Evolutionary conservation across 2,329 filamentous ascomycete species (phyloP).

Genomic region (Mycocentrospora acerina): DNA sequence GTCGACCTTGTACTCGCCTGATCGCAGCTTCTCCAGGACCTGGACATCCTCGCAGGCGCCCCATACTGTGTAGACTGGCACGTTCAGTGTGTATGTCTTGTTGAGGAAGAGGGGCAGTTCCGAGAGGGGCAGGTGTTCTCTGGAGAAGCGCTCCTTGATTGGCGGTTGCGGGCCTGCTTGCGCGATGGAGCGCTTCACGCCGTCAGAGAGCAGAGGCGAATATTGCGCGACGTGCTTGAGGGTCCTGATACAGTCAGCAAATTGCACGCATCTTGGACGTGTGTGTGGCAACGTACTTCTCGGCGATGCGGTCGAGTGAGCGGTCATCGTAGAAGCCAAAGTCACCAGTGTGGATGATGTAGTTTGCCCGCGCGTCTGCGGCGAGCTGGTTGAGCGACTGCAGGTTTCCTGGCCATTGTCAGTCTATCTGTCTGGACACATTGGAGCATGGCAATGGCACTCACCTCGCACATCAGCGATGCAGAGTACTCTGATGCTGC

Average conservation of each 20-base stretch:
- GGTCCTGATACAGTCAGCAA: slow-evolving; percentile 61
- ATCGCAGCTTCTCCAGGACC: slow-evolving; percentile 95
- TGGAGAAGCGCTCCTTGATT: slow-evolving; percentile 81
- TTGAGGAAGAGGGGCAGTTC: slow-evolving; percentile 87
- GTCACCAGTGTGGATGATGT: slow-evolving; percentile 98
- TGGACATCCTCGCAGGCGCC: slow-evolving; percentile 98
- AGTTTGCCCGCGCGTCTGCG: slow-evolving; percentile 89
- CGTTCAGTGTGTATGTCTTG: slow-evolving; percentile 86
- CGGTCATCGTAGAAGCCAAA: slow-evolving; percentile 99
- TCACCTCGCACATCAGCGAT: slow-evolving; percentile 56
- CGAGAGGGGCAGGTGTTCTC: slow-evolving; percentile 84
- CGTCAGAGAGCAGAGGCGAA: slow-evolving; percentile 86
- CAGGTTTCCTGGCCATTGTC: slow-evolving; percentile 72
- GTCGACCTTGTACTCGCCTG: slow-evolving; percentile 94
- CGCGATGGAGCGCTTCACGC: slow-evolving; percentile 66
- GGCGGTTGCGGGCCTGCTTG: slow-evolving; percentile 64
- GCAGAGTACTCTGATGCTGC: slow-evolving; percentile 52
- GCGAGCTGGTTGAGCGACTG: slow-evolving; percentile 95
- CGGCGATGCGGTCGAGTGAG: slow-evolving; percentile 93
- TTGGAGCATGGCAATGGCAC: slow-evolving; percentile 1
- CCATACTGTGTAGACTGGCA: slow-evolving; percentile 98
- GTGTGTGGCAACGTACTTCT: slow-evolving; percentile 69
- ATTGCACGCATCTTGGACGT: slow-evolving; percentile 2
- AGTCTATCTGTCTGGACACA: slow-evolving; percentile 3
- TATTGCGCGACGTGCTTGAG: slow-evolving; percentile 98